Evolutionary conservation across 305 asterid genomes (phyloP), one percentile per base, ranked within the genome.

Genomic region (Fraxinus platypoda): DNA sequence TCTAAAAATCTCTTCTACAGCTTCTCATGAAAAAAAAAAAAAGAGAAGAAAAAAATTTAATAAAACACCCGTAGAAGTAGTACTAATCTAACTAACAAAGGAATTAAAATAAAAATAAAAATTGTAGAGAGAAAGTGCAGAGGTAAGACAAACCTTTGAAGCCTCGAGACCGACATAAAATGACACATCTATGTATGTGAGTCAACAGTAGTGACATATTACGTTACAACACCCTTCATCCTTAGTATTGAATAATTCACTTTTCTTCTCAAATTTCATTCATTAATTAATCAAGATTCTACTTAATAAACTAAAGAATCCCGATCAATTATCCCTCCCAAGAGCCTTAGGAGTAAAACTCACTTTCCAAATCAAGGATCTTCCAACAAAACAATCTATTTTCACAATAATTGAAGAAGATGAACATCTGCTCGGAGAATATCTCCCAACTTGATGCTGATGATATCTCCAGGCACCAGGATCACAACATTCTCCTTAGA

Each of bases 161-260:
- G 97, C 95, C 92, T 91, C 99, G 89, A 97, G 97, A 90, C 98
- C 93, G 85, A 91, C 88, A 93, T 94, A 94, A 88, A 95, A 83
- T 89, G 99, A 89, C 99, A 95, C 30, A 52, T 89, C 76, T 87
- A 57, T 38, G 80, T 83, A 77, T 74, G 74, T 71, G 74, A 76
- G 82, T 66, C 83, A 88, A 81, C 81, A 88, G 74, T 86, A 87
- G 83, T 85, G 81, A 92, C 97, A 89, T 91, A 86, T 88, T 84
- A 91, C 90, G 88, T 90, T 92, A 89, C 81, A 85, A 83, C 87
- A 81, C 90, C 85, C 21, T 80, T 81, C 87, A 84, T 87, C 80
- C 31, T 74, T 70, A 54, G 46, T 34, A 80, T 66, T 43, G 33
- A 12, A 17, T 72, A 25, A 64, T 12, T 4, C 28, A 23, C 52